phyloP scores from a whole-genome alignment of 768 basidiomycete species.

The Mycena metata region DNA sequence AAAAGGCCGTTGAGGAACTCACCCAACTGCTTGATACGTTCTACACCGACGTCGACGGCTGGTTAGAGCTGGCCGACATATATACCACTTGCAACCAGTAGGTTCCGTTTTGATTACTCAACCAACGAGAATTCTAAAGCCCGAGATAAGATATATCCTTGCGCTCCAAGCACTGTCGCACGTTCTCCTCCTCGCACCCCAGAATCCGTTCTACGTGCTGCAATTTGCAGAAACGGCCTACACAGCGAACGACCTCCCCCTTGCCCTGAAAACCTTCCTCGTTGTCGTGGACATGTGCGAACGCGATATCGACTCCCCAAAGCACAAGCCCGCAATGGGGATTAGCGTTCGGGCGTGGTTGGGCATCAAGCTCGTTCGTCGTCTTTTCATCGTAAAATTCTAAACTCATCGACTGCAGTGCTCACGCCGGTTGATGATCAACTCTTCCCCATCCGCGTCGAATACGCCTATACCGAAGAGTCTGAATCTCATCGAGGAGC shows the following conservation, averaged over 20 bases:
- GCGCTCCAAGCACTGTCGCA: constrained; percentile 86
- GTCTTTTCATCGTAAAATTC: constrained; percentile 7
- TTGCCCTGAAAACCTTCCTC: constrained; percentile 86
- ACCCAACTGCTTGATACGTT: constrained; percentile 85
- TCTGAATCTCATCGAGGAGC: constrained; percentile 71
- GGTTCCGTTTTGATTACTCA: constrained; percentile 43
- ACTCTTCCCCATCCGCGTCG: constrained; percentile 64
- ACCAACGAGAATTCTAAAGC: background rate
- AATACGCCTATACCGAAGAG: constrained; percentile 70
- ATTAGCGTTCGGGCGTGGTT: constrained; percentile 84
- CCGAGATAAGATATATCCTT: constrained; percentile 69
- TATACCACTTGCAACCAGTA: constrained; percentile 84
- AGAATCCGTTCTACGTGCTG: constrained; percentile 88
- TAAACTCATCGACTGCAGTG: constrained; percentile 57
- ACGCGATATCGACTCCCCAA: constrained; percentile 59
- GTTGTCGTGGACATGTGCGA: constrained; percentile 85
- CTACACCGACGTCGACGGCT: constrained; percentile 89
- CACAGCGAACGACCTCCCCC: constrained; percentile 78
- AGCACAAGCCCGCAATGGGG: constrained; percentile 61
- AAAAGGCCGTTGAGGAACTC: constrained; percentile 80
- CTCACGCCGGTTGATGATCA: constrained; percentile 65
- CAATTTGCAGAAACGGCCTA: constrained; percentile 92
- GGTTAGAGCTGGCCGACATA: constrained; percentile 88
- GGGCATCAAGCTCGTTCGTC: constrained; percentile 80
- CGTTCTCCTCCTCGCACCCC: constrained; percentile 83